These are phyloP conservation scores for Fusarium sp. DNA, from an alignment of 2,329 filamentous ascomycete genomes.

Conservation along the genomic window DNA sequence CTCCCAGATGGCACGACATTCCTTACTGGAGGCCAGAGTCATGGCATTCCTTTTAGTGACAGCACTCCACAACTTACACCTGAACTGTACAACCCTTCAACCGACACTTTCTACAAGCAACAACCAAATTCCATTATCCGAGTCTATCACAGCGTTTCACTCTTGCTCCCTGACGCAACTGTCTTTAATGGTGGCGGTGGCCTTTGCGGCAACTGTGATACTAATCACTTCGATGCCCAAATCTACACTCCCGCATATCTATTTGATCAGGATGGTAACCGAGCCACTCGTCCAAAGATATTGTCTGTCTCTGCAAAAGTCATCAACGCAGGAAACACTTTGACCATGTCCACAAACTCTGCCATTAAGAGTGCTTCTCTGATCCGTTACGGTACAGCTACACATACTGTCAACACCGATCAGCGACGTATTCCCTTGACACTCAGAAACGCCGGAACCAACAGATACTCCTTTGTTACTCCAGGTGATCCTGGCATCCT, in stretches of 20 bases:
- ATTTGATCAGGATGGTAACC: neutral
- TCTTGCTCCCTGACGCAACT: conserved; percentile 13
- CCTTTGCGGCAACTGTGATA: neutral
- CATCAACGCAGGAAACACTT: neutral
- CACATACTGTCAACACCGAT: conserved; percentile 35
- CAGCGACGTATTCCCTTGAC: conserved; percentile 31
- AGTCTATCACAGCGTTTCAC: conserved; percentile 19
- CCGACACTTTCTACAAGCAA: conserved; percentile 21
- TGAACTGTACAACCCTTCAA: conserved; percentile 10
- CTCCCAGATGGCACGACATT: conserved; percentile 61
- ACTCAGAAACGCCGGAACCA: neutral
- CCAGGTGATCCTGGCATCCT: conserved; percentile 26
- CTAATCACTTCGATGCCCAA: conserved; percentile 35
- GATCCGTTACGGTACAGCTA: conserved; percentile 29
- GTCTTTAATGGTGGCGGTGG: conserved; percentile 27
- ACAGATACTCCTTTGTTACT: conserved; percentile 11
- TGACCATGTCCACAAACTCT: neutral
- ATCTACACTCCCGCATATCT: conserved; percentile 30
- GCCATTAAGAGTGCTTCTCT: conserved; percentile 5
- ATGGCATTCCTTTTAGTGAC: conserved; percentile 13
- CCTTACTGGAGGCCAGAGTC: conserved; percentile 56
- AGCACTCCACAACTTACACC: conserved; percentile 16
- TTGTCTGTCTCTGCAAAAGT: neutral
- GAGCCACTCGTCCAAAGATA: conserved; percentile 15
- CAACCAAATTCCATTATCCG: conserved; percentile 15